Percentiles rank a stretch among this genome's conserved stretches.
phyloP scores from a whole-genome alignment of 2,329 filamentous ascomycete species.

The Cytospora leucostoma region DNA sequence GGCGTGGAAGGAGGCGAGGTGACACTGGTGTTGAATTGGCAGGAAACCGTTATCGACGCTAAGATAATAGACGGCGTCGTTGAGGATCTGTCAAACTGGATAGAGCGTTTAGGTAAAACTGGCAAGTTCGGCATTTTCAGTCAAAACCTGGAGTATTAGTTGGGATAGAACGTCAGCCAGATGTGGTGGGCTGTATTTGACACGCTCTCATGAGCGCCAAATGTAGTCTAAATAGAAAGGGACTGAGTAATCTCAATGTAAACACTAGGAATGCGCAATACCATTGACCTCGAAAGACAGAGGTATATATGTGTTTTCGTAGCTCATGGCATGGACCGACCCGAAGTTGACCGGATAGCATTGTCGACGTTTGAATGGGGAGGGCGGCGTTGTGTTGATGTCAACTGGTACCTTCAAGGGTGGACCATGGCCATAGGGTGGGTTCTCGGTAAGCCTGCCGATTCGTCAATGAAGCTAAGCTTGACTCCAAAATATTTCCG shows the following conservation, averaged over 20 bases:
- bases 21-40: conserved; percentile 50
- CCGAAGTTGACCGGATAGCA: no score
- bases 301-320: no score
- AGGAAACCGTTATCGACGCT: conserved; percentile 46
- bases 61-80: conserved; percentile 41
- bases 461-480: conserved; percentile 18
- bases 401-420: no score
- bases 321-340: no score
- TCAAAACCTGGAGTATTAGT: not conserved
- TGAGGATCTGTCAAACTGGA: conserved; percentile 40
- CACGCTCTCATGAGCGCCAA: no score
- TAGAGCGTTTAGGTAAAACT: conserved; percentile 33
- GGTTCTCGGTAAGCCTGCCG: conserved; percentile 12
- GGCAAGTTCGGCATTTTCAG: conserved; percentile 30
- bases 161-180: not conserved
- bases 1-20: conserved; percentile 47
- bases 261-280: no score
- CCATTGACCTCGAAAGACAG: no score
- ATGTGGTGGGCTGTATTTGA: not conserved
- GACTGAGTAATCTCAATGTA: no score
- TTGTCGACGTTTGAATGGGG: no score
- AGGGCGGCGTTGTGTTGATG: no score
- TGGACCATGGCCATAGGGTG: not conserved
- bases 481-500: conserved; percentile 22
- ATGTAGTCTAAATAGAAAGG: no score